Evolutionary conservation across 2,329 filamentous ascomycete species (phyloP), one percentile per base, ranked within the genome.

Genomic region (Purpureocillium takamizusanense): DNA sequence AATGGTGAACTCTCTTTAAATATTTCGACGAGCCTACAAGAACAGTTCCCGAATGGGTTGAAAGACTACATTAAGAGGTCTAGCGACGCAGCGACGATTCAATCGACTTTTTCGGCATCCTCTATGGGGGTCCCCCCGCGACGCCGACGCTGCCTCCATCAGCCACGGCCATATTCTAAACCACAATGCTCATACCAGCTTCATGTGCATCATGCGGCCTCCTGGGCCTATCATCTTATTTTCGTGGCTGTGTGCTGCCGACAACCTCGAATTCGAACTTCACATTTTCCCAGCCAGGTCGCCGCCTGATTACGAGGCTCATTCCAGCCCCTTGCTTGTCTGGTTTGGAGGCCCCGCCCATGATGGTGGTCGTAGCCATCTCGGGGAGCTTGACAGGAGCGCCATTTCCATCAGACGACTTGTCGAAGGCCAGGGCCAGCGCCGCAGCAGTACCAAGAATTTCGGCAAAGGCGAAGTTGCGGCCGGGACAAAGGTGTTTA

Each of bases 401-500:
- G 15, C 16, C 27, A 16, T 17, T 13, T 3, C 35, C 35, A 15
- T 37, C 35, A 15, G 35, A 31, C 4, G 35, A 37, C 7, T 31
- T 15, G 30, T 37, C 35, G 15, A 37, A 37, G 16, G 28, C 35
- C 14, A 37, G 35, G 13, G 31, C n/a, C 25, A 37, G 28, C 5
- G 35, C n/a, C 13, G 35, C 35, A 7, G 35, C 14, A 15, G 28
- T 16, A 17, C 40, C 52, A 35, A 54, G 35, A 32, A 48, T 56
- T 45, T 62, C 59, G 0, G 51, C 42, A 11, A 51, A 39, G 1
- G 57, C 57, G 37, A 60, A 56, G 21, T 54, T 51, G 1, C 57
- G 42, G 0, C 57, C 57, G 0, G 59, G 57, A 14, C 56, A 62
- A 1, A 59, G 49, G 29, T 56, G 46, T 15, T 44, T 51, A 2